A percentile compares a stretch with the other conserved stretches of the same genome.
Evolutionary conservation across 176 grass and related monocot species (phyloP).

Genomic region (Otatea glauca): DNA sequence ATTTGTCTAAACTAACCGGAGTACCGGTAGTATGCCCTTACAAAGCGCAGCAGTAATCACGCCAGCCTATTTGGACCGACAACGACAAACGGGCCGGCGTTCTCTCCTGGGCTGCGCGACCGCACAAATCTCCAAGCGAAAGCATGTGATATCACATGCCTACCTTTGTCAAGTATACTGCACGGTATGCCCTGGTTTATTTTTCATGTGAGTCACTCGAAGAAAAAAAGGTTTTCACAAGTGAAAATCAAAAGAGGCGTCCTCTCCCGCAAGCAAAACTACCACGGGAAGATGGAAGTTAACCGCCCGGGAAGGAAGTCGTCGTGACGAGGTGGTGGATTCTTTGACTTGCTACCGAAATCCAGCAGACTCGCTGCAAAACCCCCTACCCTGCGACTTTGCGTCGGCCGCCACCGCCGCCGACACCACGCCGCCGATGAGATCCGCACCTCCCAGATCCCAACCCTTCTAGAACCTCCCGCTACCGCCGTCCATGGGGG

Average conservation of each 20-base stretch:
- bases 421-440: constrained; percentile 31
- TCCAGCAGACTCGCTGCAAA: constrained; percentile 42
- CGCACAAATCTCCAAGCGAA: constrained; percentile 8
- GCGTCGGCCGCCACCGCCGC: constrained; percentile 20
- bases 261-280: too few relatives aligned
- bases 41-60: neutral
- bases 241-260: neutral
- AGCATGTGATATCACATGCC: neutral
- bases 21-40: neutral
- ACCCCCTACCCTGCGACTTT: neutral
- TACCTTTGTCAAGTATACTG: neutral
- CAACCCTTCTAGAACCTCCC: constrained; percentile 29
- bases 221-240: neutral
- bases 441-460: constrained; percentile 50
- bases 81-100: neutral
- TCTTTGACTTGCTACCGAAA: constrained; percentile 56
- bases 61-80: neutral
- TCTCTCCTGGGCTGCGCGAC: neutral
- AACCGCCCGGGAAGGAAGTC: constrained; percentile 44
- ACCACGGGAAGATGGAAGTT: constrained; percentile 30
- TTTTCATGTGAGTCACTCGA: neutral
- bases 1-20: neutral
- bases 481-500: constrained; percentile 59
- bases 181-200: neutral
- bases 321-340: constrained; percentile 45